These are phyloP conservation scores for Inonotus hispidus DNA, from an alignment of 1,284 basidiomycete species.

Conservation along the genomic window DNA sequence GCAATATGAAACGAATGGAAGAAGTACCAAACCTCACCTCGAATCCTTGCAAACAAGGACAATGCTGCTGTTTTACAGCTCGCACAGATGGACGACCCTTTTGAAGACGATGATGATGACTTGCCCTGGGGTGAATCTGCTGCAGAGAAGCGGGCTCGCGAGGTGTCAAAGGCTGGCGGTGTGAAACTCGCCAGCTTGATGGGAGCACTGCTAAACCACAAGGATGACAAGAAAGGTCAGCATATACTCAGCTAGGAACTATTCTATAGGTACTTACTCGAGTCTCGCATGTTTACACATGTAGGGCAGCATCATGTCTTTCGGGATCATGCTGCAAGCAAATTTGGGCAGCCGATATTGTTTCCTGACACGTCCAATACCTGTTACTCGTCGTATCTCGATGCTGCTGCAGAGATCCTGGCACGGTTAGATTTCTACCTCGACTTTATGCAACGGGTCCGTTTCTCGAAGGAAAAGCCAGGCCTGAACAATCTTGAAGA, in stretches of 20 bases:
- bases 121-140: conserved; percentile 1
- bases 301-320: conserved; percentile 27
- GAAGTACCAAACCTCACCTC: not conserved
- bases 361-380: conserved; percentile 29
- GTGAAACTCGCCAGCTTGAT: conserved; percentile 28
- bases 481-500: conserved; percentile 24
- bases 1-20: not conserved
- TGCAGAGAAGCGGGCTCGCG: conserved; percentile 23
- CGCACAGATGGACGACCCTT: not conserved
- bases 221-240: conserved; percentile 28
- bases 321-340: conserved; percentile 21
- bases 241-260: no score
- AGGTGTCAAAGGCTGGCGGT: conserved; percentile 25
- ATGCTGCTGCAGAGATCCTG: conserved; percentile 25
- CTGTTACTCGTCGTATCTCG: conserved; percentile 28
- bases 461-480: conserved; percentile 25
- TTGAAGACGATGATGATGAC: not conserved
- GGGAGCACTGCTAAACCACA: conserved; percentile 31
- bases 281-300: no score
- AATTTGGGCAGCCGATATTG: not conserved
- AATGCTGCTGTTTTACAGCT: not conserved
- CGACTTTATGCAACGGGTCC: conserved; percentile 25
- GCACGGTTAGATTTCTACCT: conserved; percentile 20
- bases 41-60: not conserved
- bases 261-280: no score